phyloP scores from a whole-genome alignment of 306 rosid genomes.

The Dalbergia cochinchinensis region DNA sequence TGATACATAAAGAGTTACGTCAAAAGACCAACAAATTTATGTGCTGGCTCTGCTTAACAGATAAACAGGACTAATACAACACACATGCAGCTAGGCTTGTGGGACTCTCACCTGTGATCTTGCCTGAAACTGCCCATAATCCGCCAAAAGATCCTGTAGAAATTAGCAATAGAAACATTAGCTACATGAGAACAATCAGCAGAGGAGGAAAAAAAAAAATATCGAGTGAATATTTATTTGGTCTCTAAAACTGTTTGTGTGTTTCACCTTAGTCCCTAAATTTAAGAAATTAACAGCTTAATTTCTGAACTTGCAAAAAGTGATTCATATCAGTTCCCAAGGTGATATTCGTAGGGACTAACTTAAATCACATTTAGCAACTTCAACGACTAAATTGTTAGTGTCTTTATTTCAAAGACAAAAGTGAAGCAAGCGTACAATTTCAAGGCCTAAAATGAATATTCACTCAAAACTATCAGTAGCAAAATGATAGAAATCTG shows the following conservation, averaged over 20 bases:
- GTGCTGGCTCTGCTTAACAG: background rate
- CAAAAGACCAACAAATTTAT: background rate
- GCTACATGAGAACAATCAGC: slow-evolving; percentile 29
- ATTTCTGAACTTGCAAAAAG: too few species aligned
- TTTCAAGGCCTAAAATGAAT: too few species aligned
- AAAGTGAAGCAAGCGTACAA: too few species aligned
- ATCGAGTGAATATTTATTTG: too few species aligned
- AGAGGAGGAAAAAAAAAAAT: background rate
- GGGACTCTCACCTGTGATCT: slow-evolving; percentile 67
- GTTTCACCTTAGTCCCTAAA: too few species aligned
- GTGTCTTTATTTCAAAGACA: too few species aligned
- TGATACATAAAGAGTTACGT: background rate
- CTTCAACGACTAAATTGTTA: too few species aligned
- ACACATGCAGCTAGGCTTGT: slow-evolving; percentile 14
- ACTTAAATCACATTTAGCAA: too few species aligned
- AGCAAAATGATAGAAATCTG: background rate
- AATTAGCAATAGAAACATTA: slow-evolving; percentile 39
- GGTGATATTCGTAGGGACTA: too few species aligned
- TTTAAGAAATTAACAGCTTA: too few species aligned
- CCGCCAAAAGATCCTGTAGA: slow-evolving; percentile 74
- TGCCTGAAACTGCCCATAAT: slow-evolving; percentile 69
- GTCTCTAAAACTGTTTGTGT: too few species aligned
- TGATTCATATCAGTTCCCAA: too few species aligned
- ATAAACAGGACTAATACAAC: slow-evolving; percentile 12
- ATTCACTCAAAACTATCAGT: background rate